Evolutionary conservation across 192 early-diverging fungal species (phyloP), one percentile per base, ranked within the genome.

Genomic region (Allomyces javanicus): DNA sequence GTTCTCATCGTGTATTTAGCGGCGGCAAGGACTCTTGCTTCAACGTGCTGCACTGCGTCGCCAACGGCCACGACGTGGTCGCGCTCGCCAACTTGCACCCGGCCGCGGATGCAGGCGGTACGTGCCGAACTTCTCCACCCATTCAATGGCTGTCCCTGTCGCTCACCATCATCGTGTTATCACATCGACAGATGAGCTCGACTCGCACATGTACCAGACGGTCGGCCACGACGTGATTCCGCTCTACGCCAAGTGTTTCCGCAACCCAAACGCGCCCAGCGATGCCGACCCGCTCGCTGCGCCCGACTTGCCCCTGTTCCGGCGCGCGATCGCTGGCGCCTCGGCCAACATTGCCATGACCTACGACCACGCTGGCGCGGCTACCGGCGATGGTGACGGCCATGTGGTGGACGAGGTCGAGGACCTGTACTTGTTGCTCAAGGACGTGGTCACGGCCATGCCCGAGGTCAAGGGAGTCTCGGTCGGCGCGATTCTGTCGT

Each of bases 21-120:
- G 92, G 94, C 43, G 96, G 96, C 63, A 99, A 99, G 74, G 96
- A 99, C 77, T 92, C 89, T 67, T 88, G 86, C 67, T 95, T 88
- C 76, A 94, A 93, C 70, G 83, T 95, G 84, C 83, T 97, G 83
- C 89, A 99, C 75, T 93, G 92, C 76, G 84, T 90, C 7, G 88
- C 89, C 50, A 78, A 93, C 71, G 93, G 93, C 4, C 96, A 99
- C 72, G 83, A 92, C 44, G 85, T 99, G 50, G 83, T 93, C 24
- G 94, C 93, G 0, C 75, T 99, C 1, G 96, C 92, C 0, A 97
- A 99, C 74, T 74, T 96, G 26, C 86, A 86, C 66, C 93, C 96
- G 27, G 77, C 84, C 19, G 67, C 69, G n/a, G 66, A 64, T 19
- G 74, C 73, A 1, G 79, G 10, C 40, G 33, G 33, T 9, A 40